Evolutionary conservation across 192 early-diverging fungal species (phyloP).

Genomic region (Coemansia sp.): DNA sequence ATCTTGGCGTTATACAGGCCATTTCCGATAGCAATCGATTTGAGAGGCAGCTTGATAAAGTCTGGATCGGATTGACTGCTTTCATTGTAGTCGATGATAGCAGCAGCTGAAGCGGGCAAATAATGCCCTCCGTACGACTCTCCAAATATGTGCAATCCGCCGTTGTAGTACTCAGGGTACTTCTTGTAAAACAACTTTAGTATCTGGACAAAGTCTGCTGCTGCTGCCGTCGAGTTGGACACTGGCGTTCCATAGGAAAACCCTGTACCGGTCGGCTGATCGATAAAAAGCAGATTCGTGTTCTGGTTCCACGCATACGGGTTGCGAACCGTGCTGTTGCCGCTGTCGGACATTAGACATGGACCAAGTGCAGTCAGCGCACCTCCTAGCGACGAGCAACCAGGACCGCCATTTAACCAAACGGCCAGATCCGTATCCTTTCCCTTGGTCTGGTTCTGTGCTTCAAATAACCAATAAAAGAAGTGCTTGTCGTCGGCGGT

Average conservation of each 20-base stretch:
- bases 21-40: constrained; percentile 82
- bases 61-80: constrained; percentile 66
- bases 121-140: constrained; percentile 89
- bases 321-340: constrained; percentile 67
- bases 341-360: constrained; percentile 71
- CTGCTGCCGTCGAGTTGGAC: constrained; percentile 67
- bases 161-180: constrained; percentile 68
- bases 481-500: constrained; percentile 68
- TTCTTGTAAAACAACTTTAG: constrained; percentile 83
- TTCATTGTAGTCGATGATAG: neutral
- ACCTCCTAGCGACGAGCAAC: constrained; percentile 70
- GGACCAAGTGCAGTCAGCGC: constrained; percentile 80
- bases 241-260: constrained; percentile 78
- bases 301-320: constrained; percentile 84
- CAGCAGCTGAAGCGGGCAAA: constrained; percentile 75
- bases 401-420: constrained; percentile 83
- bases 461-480: constrained; percentile 97
- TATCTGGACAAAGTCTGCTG: constrained; percentile 79
- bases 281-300: constrained; percentile 76
- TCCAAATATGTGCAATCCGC: constrained; percentile 83
- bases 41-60: constrained; percentile 47
- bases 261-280: constrained; percentile 87
- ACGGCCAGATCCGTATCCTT: constrained; percentile 66
- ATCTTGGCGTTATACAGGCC: constrained; percentile 77
- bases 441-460: constrained; percentile 54